Conservation (phyloP, 1,284 basidiomycete genomes). For the Volvariella surrecta region DNA sequence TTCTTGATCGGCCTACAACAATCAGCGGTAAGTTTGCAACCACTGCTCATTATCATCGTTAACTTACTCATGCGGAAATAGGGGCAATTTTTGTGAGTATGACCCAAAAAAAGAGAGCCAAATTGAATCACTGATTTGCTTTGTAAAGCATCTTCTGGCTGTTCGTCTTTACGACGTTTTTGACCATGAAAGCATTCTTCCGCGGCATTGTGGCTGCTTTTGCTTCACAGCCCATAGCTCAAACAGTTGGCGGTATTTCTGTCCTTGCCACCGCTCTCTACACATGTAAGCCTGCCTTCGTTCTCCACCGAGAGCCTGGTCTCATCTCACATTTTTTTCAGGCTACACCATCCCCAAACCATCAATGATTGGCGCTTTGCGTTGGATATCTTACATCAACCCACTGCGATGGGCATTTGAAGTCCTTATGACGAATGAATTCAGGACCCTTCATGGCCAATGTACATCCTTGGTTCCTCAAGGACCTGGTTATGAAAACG, state of each 20-base stretch:
- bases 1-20: conserved; percentile 54
- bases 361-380: conserved; percentile 46
- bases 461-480: conserved; percentile 37
- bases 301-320: no score
- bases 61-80: conserved; percentile 2
- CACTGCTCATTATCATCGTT: no score
- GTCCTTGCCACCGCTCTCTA: conserved; percentile 22
- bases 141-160: conserved; percentile 34
- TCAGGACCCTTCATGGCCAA: conserved; percentile 16
- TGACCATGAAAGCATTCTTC: conserved; percentile 49
- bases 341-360: conserved; percentile 44
- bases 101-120: no score
- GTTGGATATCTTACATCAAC: conserved; percentile 43
- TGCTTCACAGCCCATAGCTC: conserved; percentile 31
- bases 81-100: conserved; percentile 51
- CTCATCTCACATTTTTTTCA: conserved; percentile 36
- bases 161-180: conserved; percentile 31
- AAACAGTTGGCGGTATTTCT: conserved; percentile 41
- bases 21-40: conserved; percentile 21
- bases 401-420: background rate
- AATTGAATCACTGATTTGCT: background rate
- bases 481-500: conserved; percentile 36
- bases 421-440: background rate
- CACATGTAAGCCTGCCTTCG: no score
- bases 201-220: conserved; percentile 40